These are phyloP conservation scores for Neofusicoccum ribis DNA, from an alignment of 2,329 filamentous ascomycete genomes.

Conservation along the genomic window DNA sequence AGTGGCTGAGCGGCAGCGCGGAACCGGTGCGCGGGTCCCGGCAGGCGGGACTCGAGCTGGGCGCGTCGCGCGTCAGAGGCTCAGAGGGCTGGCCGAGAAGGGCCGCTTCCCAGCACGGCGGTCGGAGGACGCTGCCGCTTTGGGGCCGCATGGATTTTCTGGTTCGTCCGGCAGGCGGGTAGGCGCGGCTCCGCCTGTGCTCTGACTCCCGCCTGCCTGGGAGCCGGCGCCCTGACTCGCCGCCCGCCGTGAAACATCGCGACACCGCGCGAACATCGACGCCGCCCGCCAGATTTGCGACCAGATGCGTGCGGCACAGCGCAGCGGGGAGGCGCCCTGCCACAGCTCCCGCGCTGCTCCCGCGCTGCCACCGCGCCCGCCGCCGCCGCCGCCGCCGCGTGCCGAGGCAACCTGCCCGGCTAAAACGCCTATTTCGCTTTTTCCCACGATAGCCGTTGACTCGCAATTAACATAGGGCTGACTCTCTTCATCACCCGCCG, in stretches of 20 bases:
- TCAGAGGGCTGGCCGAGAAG: not conserved
- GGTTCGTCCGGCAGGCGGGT: slow-evolving; percentile 6
- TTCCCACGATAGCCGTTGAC: not conserved
- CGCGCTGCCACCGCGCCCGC: no score
- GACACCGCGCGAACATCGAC: not conserved
- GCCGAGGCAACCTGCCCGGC: not conserved
- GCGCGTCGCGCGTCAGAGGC: not conserved
- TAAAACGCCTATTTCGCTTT: not conserved
- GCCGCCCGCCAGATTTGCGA: not conserved
- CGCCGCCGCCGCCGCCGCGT: not conserved
- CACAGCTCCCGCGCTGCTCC: no score
- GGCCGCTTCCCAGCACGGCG: slow-evolving; percentile 1
- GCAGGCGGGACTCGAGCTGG: not conserved
- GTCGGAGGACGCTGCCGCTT: slow-evolving; percentile 11
- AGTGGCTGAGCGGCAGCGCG: slow-evolving; percentile 13
- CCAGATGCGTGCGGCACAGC: not conserved
- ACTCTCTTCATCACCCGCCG: not conserved
- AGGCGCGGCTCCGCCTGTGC: slow-evolving; percentile 7
- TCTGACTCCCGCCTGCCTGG: slow-evolving; percentile 8
- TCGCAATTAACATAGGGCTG: slow-evolving; percentile 10
- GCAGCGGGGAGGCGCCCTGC: not conserved
- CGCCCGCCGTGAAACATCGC: not conserved
- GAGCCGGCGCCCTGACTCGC: slow-evolving; percentile 11
- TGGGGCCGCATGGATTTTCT: slow-evolving; percentile 11
- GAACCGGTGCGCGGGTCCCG: not conserved